These are phyloP conservation scores for Leucocoprinus birnbaumii DNA, from an alignment of 768 basidiomycete species.

Conservation along the genomic window DNA sequence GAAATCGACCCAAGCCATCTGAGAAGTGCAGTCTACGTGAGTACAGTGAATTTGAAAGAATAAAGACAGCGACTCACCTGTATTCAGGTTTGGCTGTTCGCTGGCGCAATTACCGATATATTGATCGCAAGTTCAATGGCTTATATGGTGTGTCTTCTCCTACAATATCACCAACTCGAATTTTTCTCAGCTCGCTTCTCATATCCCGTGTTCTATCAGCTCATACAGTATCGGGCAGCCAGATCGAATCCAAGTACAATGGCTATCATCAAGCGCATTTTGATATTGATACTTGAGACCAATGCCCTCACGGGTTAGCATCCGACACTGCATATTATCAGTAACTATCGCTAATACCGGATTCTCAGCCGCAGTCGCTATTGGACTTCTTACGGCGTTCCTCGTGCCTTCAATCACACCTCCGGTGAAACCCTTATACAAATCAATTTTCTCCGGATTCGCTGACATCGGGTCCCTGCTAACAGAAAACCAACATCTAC, in stretches of 20 bases:
- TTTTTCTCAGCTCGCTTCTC: background rate
- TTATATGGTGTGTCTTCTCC: background rate
- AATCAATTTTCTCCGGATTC: background rate
- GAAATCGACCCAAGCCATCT: background rate
- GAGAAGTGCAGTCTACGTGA: background rate
- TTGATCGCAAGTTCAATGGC: constrained; percentile 2
- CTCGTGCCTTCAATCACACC: background rate
- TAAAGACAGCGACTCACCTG: background rate
- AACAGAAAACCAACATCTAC: too few species aligned
- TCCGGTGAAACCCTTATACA: background rate
- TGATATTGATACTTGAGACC: constrained; percentile 1
- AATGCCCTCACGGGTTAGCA: background rate
- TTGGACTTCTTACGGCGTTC: background rate
- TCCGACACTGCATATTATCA: background rate
- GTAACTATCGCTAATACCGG: too few species aligned
- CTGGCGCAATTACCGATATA: background rate
- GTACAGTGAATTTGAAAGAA: background rate
- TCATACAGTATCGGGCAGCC: background rate
- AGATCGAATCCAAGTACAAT: background rate
- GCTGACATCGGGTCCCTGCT: too few species aligned
- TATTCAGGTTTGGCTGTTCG: background rate
- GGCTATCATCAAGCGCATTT: background rate
- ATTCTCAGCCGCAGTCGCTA: constrained; percentile 2
- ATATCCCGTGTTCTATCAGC: background rate
- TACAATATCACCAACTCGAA: background rate